Evolutionary conservation across 768 basidiomycete species (phyloP).

Genomic region (Ramaria sp.): DNA sequence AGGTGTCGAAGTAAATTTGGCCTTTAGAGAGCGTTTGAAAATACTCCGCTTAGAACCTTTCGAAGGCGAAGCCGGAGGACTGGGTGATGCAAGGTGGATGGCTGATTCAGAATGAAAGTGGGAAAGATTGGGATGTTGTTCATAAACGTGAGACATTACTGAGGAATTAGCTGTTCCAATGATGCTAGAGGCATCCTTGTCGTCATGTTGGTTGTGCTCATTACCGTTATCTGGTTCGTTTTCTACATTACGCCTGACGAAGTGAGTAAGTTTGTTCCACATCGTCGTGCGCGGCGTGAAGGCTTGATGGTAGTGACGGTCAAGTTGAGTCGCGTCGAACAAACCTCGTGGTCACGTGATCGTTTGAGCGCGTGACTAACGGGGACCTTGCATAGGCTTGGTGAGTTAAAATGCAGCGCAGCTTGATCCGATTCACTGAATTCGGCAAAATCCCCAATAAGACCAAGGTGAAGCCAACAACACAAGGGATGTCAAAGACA

Average conservation of each 20-base stretch:
- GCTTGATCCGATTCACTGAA: too few relatives aligned
- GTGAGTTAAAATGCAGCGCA: too few relatives aligned
- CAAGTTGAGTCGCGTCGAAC: constrained; percentile 4
- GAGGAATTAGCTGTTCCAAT: constrained; percentile 12
- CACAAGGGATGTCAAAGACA: too few relatives aligned
- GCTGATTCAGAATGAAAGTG: constrained; percentile 29
- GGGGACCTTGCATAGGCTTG: too few relatives aligned
- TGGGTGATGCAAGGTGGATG: constrained; percentile 21
- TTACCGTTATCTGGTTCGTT: constrained; percentile 15
- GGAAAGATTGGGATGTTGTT: constrained; percentile 54
- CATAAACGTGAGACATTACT: constrained; percentile 42
- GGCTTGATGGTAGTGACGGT: background rate
- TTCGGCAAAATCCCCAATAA: too few relatives aligned
- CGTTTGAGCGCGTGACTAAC: background rate
- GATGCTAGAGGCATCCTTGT: background rate
- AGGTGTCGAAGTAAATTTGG: background rate
- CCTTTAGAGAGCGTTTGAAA: constrained; percentile 44
- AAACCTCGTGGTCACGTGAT: background rate
- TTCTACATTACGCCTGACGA: constrained; percentile 3
- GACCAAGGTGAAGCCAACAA: too few relatives aligned
- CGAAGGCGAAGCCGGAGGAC: constrained; percentile 41
- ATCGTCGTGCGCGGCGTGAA: background rate
- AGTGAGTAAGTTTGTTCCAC: constrained; percentile 2
- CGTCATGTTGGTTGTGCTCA: constrained; percentile 11
- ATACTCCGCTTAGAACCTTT: constrained; percentile 33